Base-by-base conservation (phyloP, 192 early-diverging fungal species). In the Podila horticola region DNA sequence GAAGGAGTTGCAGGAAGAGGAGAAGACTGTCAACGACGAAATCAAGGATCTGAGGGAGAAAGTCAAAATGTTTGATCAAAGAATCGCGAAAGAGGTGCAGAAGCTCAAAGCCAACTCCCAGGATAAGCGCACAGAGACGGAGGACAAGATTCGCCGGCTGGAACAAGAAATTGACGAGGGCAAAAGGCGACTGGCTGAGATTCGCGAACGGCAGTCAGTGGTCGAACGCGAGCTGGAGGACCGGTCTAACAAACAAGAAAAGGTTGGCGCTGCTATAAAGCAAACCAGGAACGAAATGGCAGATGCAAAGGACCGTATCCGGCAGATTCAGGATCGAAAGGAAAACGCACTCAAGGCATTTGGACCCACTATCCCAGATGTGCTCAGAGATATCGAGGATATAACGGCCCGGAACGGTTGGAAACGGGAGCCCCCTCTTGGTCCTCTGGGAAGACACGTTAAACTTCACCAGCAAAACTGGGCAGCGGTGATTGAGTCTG, bases 321-420 rank as follows among this genome's bases (percentile, higher is more conserved):
- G 82, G 26, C 69, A 90, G 6, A 74, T 97, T 62, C 59, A 82
- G 50, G 83, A 83, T 15, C 91, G 93, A 52, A 88, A 87, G 36
- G 79, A 86, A n/a, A 86, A 97, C 68, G 75, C 86, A 6, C 70
- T 97, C 49, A 88, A 73, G 20, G 93, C 93, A 2, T 97, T 92
- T 77, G 95, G 95, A n/a, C 62, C 75, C 0, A 74, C 76, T 8
- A 88, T 93, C 11, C 88, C 91, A 10, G 91, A 93, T 13, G 87
- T 93, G 4, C 58, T 94, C 57, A 61, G 67, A 5, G 72, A 74
- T 9, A 92, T 94, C 30, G 67, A 82, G 5, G 49, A 41, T 11
- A 83, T 87, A 55, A 74, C 69, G 7, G 33, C 74, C 31, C 89
- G 87, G 84, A 15, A 65, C 20, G 76, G 76, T 0, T 88, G 85